phyloP scores from a whole-genome alignment of 108 stramenopile species.

The Chaetoceros muelleri region DNA sequence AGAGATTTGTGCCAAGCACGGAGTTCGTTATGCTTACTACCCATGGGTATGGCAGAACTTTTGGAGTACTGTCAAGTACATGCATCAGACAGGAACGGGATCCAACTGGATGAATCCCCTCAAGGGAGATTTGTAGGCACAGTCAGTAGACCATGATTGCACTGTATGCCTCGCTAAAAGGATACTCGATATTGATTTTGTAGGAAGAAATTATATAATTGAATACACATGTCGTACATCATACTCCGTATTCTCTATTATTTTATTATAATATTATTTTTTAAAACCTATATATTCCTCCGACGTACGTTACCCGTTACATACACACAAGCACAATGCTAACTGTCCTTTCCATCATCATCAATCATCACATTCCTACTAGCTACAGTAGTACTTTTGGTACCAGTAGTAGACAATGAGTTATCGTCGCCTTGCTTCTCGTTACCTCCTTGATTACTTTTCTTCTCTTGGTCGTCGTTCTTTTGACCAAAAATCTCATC shows the following conservation, averaged over 20 bases:
- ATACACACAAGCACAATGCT: too few relatives aligned
- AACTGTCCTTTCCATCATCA: too few relatives aligned
- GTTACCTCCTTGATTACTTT: background rate
- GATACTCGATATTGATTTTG: background rate
- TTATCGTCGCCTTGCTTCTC: background rate
- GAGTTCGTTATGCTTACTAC: slow-evolving; percentile 83
- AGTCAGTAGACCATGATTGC: background rate
- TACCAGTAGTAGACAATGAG: too few relatives aligned
- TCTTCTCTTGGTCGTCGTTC: slow-evolving; percentile 1
- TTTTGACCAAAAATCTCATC: slow-evolving; percentile 25
- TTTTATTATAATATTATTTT: too few relatives aligned
- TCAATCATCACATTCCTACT: too few relatives aligned
- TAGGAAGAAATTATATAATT: slow-evolving; percentile 2
- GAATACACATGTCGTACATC: too few relatives aligned
- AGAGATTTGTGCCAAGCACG: slow-evolving; percentile 85
- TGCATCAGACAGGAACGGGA: slow-evolving; percentile 71
- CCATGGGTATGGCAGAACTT: slow-evolving; percentile 78
- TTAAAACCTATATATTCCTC: too few relatives aligned
- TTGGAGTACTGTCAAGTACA: slow-evolving; percentile 62
- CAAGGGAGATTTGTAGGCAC: slow-evolving; percentile 34
- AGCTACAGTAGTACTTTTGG: too few relatives aligned
- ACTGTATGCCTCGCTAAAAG: background rate
- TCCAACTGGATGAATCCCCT: slow-evolving; percentile 53
- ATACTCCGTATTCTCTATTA: too few relatives aligned
- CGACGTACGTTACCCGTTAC: too few relatives aligned